Percentiles rank a stretch among this genome's conserved stretches.
Conservation (phyloP, 2,329 filamentous ascomycete genomes). For the Tolypocladium nubicola region DNA sequence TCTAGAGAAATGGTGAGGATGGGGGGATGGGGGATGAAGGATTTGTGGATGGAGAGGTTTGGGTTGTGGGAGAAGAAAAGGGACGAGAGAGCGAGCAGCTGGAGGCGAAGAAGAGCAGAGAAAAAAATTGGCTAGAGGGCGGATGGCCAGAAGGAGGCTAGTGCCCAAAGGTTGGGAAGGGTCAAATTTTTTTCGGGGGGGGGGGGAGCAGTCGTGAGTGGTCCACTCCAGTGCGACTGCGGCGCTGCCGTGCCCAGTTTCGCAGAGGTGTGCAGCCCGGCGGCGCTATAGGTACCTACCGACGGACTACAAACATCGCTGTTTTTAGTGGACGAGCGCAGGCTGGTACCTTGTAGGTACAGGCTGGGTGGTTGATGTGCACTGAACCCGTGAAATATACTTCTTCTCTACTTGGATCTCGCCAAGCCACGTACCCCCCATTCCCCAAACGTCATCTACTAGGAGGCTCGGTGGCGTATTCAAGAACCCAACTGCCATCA, state of each 20-base stretch:
- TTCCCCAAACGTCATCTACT: not conserved
- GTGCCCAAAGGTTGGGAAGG: not conserved
- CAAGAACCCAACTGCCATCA: not conserved
- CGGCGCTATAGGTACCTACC: not conserved
- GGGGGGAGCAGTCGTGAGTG: not conserved
- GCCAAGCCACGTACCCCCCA: not conserved
- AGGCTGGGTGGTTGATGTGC: not conserved
- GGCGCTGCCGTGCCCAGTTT: conserved; percentile 1
- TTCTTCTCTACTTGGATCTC: not conserved
- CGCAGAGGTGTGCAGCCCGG: not conserved
- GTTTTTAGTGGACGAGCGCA: not conserved
- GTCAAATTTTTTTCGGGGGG: conserved; percentile 4
- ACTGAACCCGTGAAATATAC: not conserved
- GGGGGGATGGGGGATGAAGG: conserved; percentile 18
- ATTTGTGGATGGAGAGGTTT: conserved; percentile 17
- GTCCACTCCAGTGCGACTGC: not conserved
- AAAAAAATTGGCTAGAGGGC: conserved; percentile 22
- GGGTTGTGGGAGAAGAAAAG: conserved; percentile 22
- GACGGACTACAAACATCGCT: not conserved
- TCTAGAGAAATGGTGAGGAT: conserved; percentile 17
- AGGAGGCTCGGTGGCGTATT: not conserved
- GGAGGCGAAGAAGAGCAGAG: conserved; percentile 18
- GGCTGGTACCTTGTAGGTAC: not conserved
- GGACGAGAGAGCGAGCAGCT: conserved; percentile 9
- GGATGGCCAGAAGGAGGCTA: conserved; percentile 2